phyloP scores from a whole-genome alignment of 2,329 filamentous ascomycete species.

The Hypoxylon sp. region DNA sequence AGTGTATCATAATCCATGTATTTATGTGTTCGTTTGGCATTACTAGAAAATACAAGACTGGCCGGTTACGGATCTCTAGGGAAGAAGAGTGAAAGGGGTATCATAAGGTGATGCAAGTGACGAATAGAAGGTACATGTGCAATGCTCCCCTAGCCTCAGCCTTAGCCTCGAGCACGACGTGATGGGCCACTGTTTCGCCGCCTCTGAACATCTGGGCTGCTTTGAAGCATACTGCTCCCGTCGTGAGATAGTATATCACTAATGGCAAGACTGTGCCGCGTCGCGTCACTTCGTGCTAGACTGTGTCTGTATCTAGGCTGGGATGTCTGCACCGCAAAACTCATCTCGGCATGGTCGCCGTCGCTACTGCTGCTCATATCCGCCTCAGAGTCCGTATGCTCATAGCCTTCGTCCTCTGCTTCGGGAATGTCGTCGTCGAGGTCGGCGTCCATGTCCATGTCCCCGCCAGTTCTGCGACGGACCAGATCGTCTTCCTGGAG shows the following conservation, averaged over 20 bases:
- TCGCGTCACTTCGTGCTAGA: constrained; percentile 59
- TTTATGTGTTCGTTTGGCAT: constrained; percentile 41
- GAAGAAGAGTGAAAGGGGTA: constrained; percentile 42
- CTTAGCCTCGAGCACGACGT: constrained; percentile 42
- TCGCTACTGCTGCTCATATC: constrained; percentile 66
- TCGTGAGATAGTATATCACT: constrained; percentile 69
- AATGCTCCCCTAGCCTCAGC: constrained; percentile 19
- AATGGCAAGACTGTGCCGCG: constrained; percentile 69
- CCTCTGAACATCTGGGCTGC: constrained; percentile 65
- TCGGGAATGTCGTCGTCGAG: constrained; percentile 80
- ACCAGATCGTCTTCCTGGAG: constrained; percentile 74
- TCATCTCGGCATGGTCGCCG: constrained; percentile 56
- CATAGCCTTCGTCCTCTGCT: constrained; percentile 75
- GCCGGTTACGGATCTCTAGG: constrained; percentile 30
- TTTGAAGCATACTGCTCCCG: constrained; percentile 70
- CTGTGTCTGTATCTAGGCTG: constrained; percentile 54
- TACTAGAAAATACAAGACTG: constrained; percentile 43
- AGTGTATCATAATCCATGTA: constrained; percentile 53
- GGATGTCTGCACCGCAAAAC: constrained; percentile 55
- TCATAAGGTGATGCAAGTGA: constrained; percentile 43
- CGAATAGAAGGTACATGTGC: constrained; percentile 4
- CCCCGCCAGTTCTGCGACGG: constrained; percentile 54
- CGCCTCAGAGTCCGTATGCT: constrained; percentile 83
- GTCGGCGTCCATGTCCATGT: constrained; percentile 76
- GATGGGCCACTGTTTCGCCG: constrained; percentile 50